Conservation (phyloP, 2,329 filamentous ascomycete species). For the Beauveria bassiana region DNA sequence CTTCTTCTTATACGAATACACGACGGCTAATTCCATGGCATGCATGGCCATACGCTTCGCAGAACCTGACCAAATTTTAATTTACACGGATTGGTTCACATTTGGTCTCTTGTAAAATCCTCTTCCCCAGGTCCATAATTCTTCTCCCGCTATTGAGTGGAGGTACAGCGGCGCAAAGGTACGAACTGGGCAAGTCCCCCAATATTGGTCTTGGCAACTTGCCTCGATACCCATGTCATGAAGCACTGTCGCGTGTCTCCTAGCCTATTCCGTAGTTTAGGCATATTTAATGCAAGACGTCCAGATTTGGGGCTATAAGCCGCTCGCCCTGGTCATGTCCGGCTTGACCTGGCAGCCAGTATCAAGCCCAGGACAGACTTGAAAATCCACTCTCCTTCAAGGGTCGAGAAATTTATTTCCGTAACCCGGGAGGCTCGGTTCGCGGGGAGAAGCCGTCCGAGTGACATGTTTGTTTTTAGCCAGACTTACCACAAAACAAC, state of each 20-base stretch:
- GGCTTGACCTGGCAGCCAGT: not conserved
- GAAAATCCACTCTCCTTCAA: not conserved
- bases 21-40: not conserved
- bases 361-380: not conserved
- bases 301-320: not conserved
- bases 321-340: not conserved
- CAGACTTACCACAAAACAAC: not conserved
- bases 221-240: not conserved
- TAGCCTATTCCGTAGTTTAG: not conserved
- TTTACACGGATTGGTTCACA: not conserved
- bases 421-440: not conserved
- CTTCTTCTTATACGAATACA: not conserved
- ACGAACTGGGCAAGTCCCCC: not conserved
- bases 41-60: not conserved
- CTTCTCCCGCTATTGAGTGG: not conserved
- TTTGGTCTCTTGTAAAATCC: not conserved
- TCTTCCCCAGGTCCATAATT: not conserved
- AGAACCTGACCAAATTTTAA: not conserved
- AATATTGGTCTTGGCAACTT: not conserved
- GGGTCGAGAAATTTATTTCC: not conserved
- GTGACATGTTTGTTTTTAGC: not conserved
- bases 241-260: not conserved
- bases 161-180: not conserved
- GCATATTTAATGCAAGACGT: not conserved
- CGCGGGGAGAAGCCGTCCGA: not conserved